phyloP scores from a whole-genome alignment of 169 alveolate species.

The Eimeria sp. region DNA sequence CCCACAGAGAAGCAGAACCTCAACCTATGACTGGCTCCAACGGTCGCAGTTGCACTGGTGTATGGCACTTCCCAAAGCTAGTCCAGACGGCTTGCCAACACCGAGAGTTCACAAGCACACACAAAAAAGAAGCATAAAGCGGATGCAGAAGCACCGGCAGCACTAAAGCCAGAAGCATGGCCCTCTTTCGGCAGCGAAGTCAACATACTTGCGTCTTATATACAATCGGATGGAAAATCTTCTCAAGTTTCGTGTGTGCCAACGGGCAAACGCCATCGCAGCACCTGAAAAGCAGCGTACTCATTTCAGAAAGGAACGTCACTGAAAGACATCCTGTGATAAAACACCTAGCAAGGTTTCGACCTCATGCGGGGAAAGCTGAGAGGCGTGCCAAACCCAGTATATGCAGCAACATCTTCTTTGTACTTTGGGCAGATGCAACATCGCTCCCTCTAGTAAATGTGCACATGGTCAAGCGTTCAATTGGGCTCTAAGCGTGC shows the following conservation, averaged over 20 bases:
- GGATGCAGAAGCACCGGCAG: not conserved
- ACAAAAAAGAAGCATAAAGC: not conserved
- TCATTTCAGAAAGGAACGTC: not conserved
- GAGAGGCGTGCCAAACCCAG: not conserved
- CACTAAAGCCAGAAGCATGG: not conserved
- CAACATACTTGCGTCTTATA: slow-evolving; percentile 90
- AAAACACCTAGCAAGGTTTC: not conserved
- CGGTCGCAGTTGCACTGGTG: not conserved
- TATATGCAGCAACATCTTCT: not conserved
- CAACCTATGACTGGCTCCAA: not conserved
- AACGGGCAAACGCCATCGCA: slow-evolving; percentile 90
- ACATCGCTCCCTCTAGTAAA: not conserved
- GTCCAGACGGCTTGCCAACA: not conserved
- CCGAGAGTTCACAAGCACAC: not conserved
- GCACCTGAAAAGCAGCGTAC: slow-evolving; percentile 79
- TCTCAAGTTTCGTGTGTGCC: slow-evolving; percentile 91
- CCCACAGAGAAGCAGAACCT: not conserved
- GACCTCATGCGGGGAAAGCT: not conserved
- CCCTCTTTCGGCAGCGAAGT: not conserved
- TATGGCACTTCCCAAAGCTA: not conserved
- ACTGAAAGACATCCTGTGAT: not conserved
- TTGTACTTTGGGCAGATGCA: not conserved
- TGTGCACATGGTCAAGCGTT: not conserved
- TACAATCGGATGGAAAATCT: slow-evolving; percentile 91
- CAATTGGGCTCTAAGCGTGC: not conserved